Base-by-base conservation (phyloP, 2,329 filamentous ascomycete genomes). In the Pseudogymnoascus sp. region DNA sequence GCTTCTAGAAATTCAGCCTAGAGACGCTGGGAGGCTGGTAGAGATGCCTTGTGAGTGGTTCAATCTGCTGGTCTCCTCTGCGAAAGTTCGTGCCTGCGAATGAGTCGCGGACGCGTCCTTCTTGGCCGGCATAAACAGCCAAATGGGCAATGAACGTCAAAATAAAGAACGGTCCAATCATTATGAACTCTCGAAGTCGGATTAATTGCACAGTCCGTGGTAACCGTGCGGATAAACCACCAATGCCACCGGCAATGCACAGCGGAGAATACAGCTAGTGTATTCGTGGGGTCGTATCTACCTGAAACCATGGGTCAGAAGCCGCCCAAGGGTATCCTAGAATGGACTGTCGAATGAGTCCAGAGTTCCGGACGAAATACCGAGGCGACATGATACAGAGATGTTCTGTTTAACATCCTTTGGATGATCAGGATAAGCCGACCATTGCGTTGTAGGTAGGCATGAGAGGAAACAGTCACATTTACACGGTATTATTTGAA, bases 151-250 rank as follows among this genome's bases (percentile, higher is more conserved):
- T 25, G 51, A 57, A 57, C 51, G 51, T 57, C 51, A 36, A 57
- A 57, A 57, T 57, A 57, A 57, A 11, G 51, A 36, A 57, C 51
- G 36, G 51, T 19, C 51, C 51, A 57, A 57, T 34, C 51, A 36
- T 5, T 57, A 14, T 13, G 16, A 34, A 34, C 14, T 14, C 21
- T 57, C 16, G n/a, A 57, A 14, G 5, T 57, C 10, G 8, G 25
- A 36, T 57, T 57, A 34, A 34, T 57, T 57, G 11, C 28, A 34
- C 28, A 57, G n/a, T 10, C 51, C 51, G 16, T 57, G 28, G 28
- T 34, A 57, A 34, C 28, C 51, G 28, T 57, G 28, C 51, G 51
- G 51, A 57, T 57, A 57, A 57, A 57, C 51, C 45, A 16, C 6
- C 16, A 34, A 34, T 11, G 51, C 51, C 28, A 57, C 25, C 48